These are phyloP conservation scores for Lactifluus volemus DNA, from an alignment of 768 basidiomycete genomes.

Conservation along the genomic window DNA sequence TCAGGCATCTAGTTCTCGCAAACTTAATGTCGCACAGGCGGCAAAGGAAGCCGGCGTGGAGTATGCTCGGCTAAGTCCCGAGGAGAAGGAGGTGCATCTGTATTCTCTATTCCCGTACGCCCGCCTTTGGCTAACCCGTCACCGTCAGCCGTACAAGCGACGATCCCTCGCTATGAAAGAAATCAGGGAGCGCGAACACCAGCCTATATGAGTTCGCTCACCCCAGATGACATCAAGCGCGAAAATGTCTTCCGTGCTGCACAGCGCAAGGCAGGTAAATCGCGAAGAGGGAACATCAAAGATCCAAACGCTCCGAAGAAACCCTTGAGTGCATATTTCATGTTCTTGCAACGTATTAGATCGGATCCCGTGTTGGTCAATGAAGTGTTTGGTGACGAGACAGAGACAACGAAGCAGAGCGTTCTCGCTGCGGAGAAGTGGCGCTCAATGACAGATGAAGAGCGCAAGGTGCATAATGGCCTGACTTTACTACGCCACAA, in stretches of 20 bases:
- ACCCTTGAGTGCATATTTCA: slow-evolving; percentile 88
- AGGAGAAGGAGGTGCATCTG: slow-evolving; percentile 70
- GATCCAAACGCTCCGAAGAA: slow-evolving; percentile 97
- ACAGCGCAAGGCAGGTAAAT: slow-evolving; percentile 89
- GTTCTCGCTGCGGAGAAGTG: slow-evolving; percentile 89
- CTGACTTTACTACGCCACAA: slow-evolving; percentile 18
- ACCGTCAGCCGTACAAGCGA: slow-evolving; percentile 67
- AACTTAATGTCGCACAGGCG: slow-evolving; percentile 91
- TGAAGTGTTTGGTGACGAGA: slow-evolving; percentile 82
- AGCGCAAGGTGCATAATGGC: slow-evolving; percentile 66
- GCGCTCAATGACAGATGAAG: slow-evolving; percentile 88
- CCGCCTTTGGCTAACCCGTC: slow-evolving; percentile 17
- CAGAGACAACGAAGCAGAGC: slow-evolving; percentile 91
- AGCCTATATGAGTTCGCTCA: slow-evolving; percentile 83
- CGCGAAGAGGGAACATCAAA: slow-evolving; percentile 89
- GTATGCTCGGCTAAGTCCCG: slow-evolving; percentile 67
- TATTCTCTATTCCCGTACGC: slow-evolving; percentile 21
- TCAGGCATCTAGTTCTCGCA: slow-evolving; percentile 68
- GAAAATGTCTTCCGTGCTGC: slow-evolving; percentile 89
- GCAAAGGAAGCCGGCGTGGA: slow-evolving; percentile 92
- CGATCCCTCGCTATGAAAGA: slow-evolving; percentile 83
- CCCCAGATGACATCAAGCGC: slow-evolving; percentile 89
- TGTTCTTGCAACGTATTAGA: slow-evolving; percentile 88
- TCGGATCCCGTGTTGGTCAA: slow-evolving; percentile 65
- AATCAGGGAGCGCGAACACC: slow-evolving; percentile 70